Evolutionary conservation across 2,329 filamentous ascomycete genomes (phyloP).

Genomic region (Phyllosticta ampelicida): DNA sequence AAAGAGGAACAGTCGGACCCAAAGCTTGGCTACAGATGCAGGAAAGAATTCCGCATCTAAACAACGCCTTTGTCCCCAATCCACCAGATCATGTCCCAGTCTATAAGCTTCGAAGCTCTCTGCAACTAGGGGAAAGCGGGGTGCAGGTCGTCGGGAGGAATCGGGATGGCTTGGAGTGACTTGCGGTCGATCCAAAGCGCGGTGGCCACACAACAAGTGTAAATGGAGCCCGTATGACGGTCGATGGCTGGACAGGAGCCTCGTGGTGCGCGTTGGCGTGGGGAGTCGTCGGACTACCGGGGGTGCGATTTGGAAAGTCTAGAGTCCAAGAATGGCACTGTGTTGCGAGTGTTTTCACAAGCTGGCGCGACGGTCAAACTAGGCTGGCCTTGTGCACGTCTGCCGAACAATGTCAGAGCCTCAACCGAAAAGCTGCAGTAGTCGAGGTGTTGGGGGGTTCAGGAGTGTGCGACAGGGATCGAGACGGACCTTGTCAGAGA

Average conservation of each 20-base stretch:
- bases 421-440: background rate
- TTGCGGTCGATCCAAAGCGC: background rate
- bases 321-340: background rate
- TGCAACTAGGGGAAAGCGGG: constrained; percentile 4
- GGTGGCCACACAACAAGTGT: background rate
- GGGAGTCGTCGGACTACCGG: background rate
- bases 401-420: constrained; percentile 3
- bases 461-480: constrained; percentile 1
- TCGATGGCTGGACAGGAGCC: background rate
- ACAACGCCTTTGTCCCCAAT: constrained; percentile 8
- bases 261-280: background rate
- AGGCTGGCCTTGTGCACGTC: background rate
- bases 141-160: constrained; percentile 4
- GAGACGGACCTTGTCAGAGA: constrained; percentile 3
- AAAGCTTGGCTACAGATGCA: background rate
- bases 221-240: background rate
- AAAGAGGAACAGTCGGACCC: background rate
- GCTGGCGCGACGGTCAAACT: background rate
- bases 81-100: constrained; percentile 9
- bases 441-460: background rate
- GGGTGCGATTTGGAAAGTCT: background rate
- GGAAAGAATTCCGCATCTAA: background rate
- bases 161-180: constrained; percentile 2
- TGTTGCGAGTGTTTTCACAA: background rate
- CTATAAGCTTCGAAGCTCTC: constrained; percentile 7